Percentiles rank a stretch among this genome's conserved stretches.
phyloP scores from a whole-genome alignment of 768 basidiomycete genomes.

The Jaapia argillacea region DNA sequence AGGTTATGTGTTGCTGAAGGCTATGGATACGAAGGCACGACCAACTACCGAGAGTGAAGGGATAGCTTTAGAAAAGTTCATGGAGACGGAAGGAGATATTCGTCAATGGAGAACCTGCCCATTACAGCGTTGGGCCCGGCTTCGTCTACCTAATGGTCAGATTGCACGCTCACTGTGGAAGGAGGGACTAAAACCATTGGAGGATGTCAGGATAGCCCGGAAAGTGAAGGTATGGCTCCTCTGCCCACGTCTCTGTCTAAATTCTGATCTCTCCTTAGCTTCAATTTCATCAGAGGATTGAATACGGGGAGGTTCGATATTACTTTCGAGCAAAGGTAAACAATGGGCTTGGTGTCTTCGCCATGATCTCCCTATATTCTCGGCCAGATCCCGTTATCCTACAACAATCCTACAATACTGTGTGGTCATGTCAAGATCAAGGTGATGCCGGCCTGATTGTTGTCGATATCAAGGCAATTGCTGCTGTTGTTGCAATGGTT shows the following conservation, averaged over 20 bases:
- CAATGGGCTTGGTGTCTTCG: background rate
- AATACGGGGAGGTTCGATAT: background rate
- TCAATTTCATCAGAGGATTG: background rate
- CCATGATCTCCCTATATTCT: background rate
- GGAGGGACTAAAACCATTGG: conserved; percentile 4
- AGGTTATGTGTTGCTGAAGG: conserved; percentile 8
- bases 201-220: conserved; percentile 3
- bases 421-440: background rate
- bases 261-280: background rate
- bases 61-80: background rate
- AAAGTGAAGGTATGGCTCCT: conserved; percentile 11
- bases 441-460: background rate
- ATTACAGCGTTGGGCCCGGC: conserved; percentile 10
- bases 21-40: conserved; percentile 3
- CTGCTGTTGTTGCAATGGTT: background rate
- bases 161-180: conserved; percentile 11
- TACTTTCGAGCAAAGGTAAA: background rate
- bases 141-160: conserved; percentile 15
- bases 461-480: background rate
- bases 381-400: background rate
- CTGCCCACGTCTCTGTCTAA: background rate
- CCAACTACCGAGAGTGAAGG: background rate
- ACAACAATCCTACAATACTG: background rate
- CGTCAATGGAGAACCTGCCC: conserved; percentile 2
- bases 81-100: background rate